A percentile compares a stretch with the other conserved stretches of the same genome.
Conservation (phyloP, 2,329 filamentous ascomycete species). For the Plenodomus lindquistii region DNA sequence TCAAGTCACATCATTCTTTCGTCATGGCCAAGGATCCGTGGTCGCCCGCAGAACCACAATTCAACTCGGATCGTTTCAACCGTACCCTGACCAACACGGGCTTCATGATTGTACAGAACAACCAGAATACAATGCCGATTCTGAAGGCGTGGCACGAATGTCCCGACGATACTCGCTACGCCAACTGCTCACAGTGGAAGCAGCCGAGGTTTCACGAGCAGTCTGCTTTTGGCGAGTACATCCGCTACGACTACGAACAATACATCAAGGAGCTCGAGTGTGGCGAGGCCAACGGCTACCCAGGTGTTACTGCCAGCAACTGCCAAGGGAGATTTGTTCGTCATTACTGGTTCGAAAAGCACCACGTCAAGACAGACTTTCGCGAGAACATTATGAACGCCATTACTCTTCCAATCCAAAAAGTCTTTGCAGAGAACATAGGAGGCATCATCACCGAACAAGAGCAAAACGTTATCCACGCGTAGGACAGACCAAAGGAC, state of each 20-base stretch:
- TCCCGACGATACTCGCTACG: conserved; percentile 41
- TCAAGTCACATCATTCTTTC: conserved; percentile 48
- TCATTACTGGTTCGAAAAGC: conserved; percentile 46
- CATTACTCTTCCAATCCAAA: conserved; percentile 41
- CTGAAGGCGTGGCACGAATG: conserved; percentile 55
- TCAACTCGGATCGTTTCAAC: conserved; percentile 50
- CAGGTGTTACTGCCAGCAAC: conserved; percentile 39
- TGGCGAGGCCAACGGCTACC: conserved; percentile 44
- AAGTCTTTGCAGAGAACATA: conserved; percentile 37
- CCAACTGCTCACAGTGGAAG: conserved; percentile 45
- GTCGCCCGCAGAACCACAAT: conserved; percentile 33
- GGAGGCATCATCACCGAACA: conserved; percentile 32
- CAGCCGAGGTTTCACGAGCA: conserved; percentile 45
- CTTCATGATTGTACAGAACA: conserved; percentile 59
- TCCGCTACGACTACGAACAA: conserved; percentile 46
- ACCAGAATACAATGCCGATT: conserved; percentile 53
- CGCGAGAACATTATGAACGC: conserved; percentile 45
- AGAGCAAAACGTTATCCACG: conserved; percentile 33
- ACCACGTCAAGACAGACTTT: conserved; percentile 38
- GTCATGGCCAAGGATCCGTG: conserved; percentile 53
- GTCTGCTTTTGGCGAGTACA: conserved; percentile 45
- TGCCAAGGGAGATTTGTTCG: conserved; percentile 44
- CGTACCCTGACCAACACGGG: conserved; percentile 56
- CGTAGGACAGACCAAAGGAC: not conserved
- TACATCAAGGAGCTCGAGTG: conserved; percentile 45